These are phyloP conservation scores for Rhazya stricta DNA, from an alignment of 257 asterid species.

Conservation along the genomic window DNA sequence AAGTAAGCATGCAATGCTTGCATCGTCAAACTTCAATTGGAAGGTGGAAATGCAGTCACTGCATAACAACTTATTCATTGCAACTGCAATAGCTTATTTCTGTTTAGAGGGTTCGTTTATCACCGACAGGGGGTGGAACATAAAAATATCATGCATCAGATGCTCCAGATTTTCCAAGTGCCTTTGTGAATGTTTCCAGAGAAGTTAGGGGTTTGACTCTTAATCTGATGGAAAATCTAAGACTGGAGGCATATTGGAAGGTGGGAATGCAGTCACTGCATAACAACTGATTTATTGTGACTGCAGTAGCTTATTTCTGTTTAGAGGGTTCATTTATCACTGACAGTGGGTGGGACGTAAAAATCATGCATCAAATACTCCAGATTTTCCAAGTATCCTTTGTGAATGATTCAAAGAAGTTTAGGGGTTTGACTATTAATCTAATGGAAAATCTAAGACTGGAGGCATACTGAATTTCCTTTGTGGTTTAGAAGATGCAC, in stretches of 20 bases:
- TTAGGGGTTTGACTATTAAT: background rate
- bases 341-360: background rate
- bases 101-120: background rate
- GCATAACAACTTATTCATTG: background rate
- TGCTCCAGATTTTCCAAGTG: background rate
- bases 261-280: background rate
- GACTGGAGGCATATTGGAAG: background rate
- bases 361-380: background rate
- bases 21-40: background rate
- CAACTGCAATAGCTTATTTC: background rate
- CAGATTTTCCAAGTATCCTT: background rate
- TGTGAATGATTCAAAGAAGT: background rate
- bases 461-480: background rate
- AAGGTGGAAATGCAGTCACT: background rate
- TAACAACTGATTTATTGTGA: background rate
- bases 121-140: background rate
- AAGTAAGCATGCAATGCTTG: background rate
- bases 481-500: background rate
- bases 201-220: background rate
- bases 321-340: background rate
- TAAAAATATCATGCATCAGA: background rate
- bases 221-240: background rate
- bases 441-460: background rate
- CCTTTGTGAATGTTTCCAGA: background rate
- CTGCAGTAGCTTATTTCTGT: background rate